Base-by-base conservation (phyloP, 148 eudicot species). In the Dysphania ambrosioides region DNA sequence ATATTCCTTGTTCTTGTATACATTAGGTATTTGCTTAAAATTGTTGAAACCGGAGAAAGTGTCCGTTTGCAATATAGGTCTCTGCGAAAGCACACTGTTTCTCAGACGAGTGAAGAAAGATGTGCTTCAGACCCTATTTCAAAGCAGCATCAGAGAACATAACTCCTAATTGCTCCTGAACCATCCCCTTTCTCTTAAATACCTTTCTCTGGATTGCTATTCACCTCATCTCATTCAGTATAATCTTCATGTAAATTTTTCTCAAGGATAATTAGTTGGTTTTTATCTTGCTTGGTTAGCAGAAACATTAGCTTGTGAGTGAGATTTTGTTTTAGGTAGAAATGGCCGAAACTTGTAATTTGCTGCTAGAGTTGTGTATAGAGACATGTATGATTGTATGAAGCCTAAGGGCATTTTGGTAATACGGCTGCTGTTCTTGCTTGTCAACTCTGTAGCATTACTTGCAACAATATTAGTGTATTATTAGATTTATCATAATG, bases 41-140 rank as follows among this genome's bases (percentile, higher is more conserved):
- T 92, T 34, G 79, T 90, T 29, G 86, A 79, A 57, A 90, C 85
- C n/a, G 97, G 88, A 64, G 93, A 90, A 80, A 88, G 81, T 76
- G 87, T 92, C 31, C 85, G 95, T 60, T 79, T 92, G 83, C 97
- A 92, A 53, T 92, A 92, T 55, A 91, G 97, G 42, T 92, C 97
- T 51, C 85, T 92, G 23, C 79, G 80, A 24, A 92, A 90, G 83
- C 77, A 83, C 30, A 34, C 68, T 23, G 75, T 51, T 58, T 71
- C 87, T 31, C 86, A 75, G 60, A 84, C 68, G 75, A 64, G 42
- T 60, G 88, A 78, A 19, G 85, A 86, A 59, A 79, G 84, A 68
- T 72, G 72, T 77, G 74, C 75, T 44, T 68, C 77, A 12, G 84
- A 81, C 62, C 79, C 81, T 38, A 72, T 79, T n/a, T 42, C 86